These are phyloP conservation scores for Spencermartinsiella ligniputridi DNA, from an alignment of 1,139 yeast species.

Conservation along the genomic window DNA sequence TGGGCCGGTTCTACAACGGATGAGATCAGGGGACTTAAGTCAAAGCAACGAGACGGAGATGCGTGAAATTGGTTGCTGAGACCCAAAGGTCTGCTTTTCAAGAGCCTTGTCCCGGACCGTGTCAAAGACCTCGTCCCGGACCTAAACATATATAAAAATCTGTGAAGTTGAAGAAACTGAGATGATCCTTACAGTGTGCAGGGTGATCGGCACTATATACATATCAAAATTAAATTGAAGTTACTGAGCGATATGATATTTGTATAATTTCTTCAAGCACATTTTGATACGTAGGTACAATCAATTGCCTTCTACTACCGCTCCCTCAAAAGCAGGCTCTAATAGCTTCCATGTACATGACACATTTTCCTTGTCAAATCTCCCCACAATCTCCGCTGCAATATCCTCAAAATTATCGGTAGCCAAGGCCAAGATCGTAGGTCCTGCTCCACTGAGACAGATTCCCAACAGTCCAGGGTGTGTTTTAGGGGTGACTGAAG, in stretches of 20 bases:
- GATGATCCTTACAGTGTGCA: too few species aligned
- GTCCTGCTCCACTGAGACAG: slow-evolving; percentile 97
- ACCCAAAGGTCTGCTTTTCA: too few species aligned
- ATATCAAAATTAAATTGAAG: too few species aligned
- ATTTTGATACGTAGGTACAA: too few species aligned
- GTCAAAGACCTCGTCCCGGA: too few species aligned
- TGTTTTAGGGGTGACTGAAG: slow-evolving; percentile 74
- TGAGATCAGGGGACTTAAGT: neutral
- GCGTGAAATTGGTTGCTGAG: too few species aligned
- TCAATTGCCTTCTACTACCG: slow-evolving; percentile 41
- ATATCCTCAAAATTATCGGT: slow-evolving; percentile 82
- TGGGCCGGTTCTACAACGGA: neutral
- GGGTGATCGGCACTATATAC: too few species aligned
- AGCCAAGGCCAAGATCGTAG: slow-evolving; percentile 91
- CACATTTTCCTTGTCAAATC: slow-evolving; percentile 65
- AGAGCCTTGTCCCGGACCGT: too few species aligned
- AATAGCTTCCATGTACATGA: slow-evolving; percentile 77
- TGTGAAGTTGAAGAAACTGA: too few species aligned
- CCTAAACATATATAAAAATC: too few species aligned
- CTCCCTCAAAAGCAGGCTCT: slow-evolving; percentile 86
- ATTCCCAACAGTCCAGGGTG: slow-evolving; percentile 88
- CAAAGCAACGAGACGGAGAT: neutral
- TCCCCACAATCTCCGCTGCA: slow-evolving; percentile 65
- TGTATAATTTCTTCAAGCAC: too few species aligned
- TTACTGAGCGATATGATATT: too few species aligned